Percentiles rank a stretch among this genome's conserved stretches.
These are phyloP conservation scores for Trypanosoma cruzi DNA, from an alignment of 208 protist genomes.

Conservation along the genomic window DNA sequence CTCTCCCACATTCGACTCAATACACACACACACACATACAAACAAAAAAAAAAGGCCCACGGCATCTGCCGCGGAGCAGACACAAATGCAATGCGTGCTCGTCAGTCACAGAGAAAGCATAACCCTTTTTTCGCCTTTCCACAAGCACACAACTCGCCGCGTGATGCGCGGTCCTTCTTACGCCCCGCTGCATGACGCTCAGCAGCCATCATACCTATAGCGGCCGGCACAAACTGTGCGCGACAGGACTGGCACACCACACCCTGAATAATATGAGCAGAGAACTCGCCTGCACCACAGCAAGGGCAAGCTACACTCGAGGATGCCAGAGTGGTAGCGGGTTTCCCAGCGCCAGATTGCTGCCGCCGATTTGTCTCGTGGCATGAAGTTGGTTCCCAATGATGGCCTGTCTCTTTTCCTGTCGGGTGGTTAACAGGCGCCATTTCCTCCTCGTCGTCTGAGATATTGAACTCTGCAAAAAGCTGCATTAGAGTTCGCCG, in stretches of 20 bases:
- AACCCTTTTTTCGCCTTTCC: slow-evolving; percentile 51
- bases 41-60: slow-evolving; percentile 4
- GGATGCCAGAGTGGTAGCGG: neutral
- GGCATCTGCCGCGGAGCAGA: slow-evolving; percentile 1
- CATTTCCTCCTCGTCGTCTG: slow-evolving; percentile 25
- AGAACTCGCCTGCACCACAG: slow-evolving; percentile 25
- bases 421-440: neutral
- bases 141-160: slow-evolving; percentile 39
- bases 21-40: no score
- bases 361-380: neutral
- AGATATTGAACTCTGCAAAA: slow-evolving; percentile 30
- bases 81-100: neutral
- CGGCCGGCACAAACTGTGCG: slow-evolving; percentile 25
- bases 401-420: neutral
- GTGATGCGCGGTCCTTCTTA: neutral
- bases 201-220: slow-evolving; percentile 22
- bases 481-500: slow-evolving; percentile 20
- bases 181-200: slow-evolving; percentile 4
- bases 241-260: slow-evolving; percentile 25
- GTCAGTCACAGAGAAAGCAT: slow-evolving; percentile 78
- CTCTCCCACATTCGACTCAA: no score
- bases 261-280: slow-evolving; percentile 10
- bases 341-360: neutral
- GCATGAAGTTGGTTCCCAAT: neutral
- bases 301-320: slow-evolving; percentile 23